phyloP scores from a whole-genome alignment of 306 rosid genomes.

The Fagus crenata region DNA sequence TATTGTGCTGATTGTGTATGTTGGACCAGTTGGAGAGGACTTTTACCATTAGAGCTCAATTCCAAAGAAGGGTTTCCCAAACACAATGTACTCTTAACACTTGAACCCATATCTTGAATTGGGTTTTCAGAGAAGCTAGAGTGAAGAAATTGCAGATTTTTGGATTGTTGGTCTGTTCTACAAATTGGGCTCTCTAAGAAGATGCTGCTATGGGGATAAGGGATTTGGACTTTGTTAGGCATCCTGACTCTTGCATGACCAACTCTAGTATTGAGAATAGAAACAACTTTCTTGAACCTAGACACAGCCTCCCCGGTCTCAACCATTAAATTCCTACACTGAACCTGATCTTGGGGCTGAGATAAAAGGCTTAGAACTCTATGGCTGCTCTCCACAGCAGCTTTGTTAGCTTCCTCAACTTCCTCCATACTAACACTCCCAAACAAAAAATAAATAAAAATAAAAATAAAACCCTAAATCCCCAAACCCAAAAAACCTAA shows the following conservation, averaged over 20 bases:
- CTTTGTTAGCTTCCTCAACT: slow-evolving; percentile 80
- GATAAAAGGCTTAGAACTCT: slow-evolving; percentile 64
- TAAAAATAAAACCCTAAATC: slow-evolving; percentile 28
- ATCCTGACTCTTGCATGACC: slow-evolving; percentile 91
- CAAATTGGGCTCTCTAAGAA: slow-evolving; percentile 71
- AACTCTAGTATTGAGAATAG: slow-evolving; percentile 66
- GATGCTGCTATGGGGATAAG: slow-evolving; percentile 55
- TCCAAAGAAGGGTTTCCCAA: slow-evolving; percentile 68
- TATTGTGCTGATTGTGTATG: slow-evolving; percentile 53
- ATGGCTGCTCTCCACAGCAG: slow-evolving; percentile 80
- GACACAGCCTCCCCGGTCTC: slow-evolving; percentile 86
- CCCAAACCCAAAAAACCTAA: slow-evolving; percentile 29
- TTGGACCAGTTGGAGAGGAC: slow-evolving; percentile 55
- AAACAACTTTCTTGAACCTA: slow-evolving; percentile 84
- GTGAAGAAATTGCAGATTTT: slow-evolving; percentile 48
- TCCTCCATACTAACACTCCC: slow-evolving; percentile 56
- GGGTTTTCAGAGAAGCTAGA: slow-evolving; percentile 53
- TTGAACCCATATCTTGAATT: slow-evolving; percentile 51
- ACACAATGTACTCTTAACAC: slow-evolving; percentile 44
- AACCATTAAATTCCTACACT: slow-evolving; percentile 52
- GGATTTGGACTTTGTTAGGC: slow-evolving; percentile 47
- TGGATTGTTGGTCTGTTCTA: slow-evolving; percentile 39
- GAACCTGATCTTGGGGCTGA: slow-evolving; percentile 69
- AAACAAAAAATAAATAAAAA: slow-evolving; percentile 8
- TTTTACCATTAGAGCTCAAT: slow-evolving; percentile 65